Percentiles rank a stretch among this genome's conserved stretches.
These are phyloP conservation scores for Anethum foeniculum DNA, from an alignment of 140 eudicot species.

Conservation along the genomic window DNA sequence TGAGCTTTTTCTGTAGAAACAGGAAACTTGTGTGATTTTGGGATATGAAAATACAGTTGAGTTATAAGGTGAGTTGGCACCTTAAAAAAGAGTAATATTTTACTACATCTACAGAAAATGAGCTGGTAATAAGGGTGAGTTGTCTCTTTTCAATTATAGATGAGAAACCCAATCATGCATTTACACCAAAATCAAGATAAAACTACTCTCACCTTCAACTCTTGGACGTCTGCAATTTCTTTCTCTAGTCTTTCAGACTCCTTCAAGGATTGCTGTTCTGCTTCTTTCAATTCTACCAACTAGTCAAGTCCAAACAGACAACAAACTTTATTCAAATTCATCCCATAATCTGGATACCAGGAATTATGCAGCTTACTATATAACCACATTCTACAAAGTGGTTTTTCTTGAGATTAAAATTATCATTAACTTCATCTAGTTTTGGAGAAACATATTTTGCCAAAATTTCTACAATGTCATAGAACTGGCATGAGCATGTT, in stretches of 20 bases:
- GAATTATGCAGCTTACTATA: neutral
- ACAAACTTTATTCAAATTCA: neutral
- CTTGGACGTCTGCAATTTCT: conserved; percentile 88
- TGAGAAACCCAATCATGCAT: neutral
- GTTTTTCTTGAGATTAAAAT: neutral
- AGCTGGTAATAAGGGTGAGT: neutral
- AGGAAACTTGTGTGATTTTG: neutral
- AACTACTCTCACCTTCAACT: conserved; percentile 55
- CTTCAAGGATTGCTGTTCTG: conserved; percentile 69
- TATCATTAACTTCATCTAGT: neutral
- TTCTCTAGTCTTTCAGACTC: conserved; percentile 91
- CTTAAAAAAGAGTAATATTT: neutral
- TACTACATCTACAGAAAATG: neutral
- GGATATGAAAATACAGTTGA: neutral
- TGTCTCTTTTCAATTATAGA: neutral
- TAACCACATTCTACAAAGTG: neutral
- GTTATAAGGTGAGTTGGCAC: neutral
- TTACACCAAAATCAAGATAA: neutral
- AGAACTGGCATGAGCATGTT: neutral
- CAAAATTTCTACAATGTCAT: neutral
- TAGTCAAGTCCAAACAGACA: conserved; percentile 15
- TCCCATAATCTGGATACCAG: neutral
- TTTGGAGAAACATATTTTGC: neutral
- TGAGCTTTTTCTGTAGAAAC: conserved; percentile 52
- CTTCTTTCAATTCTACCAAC: conserved; percentile 93